Evolutionary conservation across 192 early-diverging fungal species (phyloP).

Genomic region (Coemansia sp.): DNA sequence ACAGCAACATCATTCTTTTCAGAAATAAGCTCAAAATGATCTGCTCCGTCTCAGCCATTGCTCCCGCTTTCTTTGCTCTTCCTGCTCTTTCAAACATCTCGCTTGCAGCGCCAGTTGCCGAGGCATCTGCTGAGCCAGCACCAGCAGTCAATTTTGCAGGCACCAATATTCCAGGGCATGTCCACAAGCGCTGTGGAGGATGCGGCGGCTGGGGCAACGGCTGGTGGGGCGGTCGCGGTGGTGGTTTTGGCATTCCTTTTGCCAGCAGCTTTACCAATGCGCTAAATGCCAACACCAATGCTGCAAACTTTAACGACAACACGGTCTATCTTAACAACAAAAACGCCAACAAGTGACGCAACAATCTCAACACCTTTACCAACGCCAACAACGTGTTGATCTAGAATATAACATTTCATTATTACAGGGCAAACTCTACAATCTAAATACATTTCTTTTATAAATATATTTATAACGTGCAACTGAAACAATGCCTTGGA

Average conservation of each 20-base stretch:
- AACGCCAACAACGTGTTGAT: slow-evolving; percentile 63
- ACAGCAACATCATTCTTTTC: background rate
- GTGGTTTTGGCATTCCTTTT: slow-evolving; percentile 10
- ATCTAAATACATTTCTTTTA: no score
- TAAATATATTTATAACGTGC: no score
- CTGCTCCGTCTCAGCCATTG: background rate
- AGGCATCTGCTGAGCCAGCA: background rate
- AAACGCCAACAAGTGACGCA: slow-evolving; percentile 1
- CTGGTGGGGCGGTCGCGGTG: background rate
- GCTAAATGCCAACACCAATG: slow-evolving; percentile 9
- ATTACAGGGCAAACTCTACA: no score
- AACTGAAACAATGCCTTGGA: no score
- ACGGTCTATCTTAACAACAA: slow-evolving; percentile 21
- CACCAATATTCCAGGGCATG: background rate
- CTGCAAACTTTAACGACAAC: slow-evolving; percentile 25
- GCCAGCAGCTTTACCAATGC: slow-evolving; percentile 13
- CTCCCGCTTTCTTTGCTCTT: background rate
- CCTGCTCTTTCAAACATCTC: background rate
- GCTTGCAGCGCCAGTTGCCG: background rate
- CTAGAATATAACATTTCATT: background rate
- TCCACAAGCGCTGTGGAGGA: background rate
- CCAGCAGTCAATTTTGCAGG: background rate
- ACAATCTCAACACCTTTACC: slow-evolving; percentile 70
- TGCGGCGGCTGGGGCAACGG: background rate
- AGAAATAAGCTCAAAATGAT: background rate